Evolutionary conservation across 495 filamentous ascomycete species (phyloP).

Genomic region (Acidomyces sp.): DNA sequence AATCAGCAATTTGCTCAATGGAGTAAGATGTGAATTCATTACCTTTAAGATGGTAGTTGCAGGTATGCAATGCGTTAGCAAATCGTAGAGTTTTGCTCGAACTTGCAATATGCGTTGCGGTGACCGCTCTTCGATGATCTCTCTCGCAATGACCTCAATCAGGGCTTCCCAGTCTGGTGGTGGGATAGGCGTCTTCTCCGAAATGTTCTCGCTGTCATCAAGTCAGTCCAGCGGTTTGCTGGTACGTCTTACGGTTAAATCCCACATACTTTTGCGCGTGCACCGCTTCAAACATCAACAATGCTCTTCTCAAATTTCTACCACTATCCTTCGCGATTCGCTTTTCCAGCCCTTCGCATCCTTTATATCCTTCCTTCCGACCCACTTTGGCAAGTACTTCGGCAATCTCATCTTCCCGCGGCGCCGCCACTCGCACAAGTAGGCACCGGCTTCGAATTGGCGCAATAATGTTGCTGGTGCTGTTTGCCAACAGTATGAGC

Average conservation of each 20-base stretch:
- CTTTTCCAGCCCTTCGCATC: constrained; percentile 55
- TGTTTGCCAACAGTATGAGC: constrained; percentile 83
- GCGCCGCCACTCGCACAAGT: constrained; percentile 82
- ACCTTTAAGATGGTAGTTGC: constrained; percentile 84
- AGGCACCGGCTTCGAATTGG: constrained; percentile 83
- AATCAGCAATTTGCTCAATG: not conserved
- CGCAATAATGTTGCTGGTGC: constrained; percentile 92
- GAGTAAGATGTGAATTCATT: constrained; percentile 1
- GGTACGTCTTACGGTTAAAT: not conserved
- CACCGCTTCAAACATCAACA: constrained; percentile 92
- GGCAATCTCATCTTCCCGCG: constrained; percentile 72
- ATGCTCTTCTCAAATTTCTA: constrained; percentile 73
- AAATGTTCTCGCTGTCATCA: constrained; percentile 65
- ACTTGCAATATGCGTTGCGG: constrained; percentile 76
- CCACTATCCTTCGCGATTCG: constrained; percentile 86
- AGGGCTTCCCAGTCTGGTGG: constrained; percentile 94
- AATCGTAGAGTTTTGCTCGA: constrained; percentile 83
- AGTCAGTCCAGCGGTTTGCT: not conserved
- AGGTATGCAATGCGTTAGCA: constrained; percentile 93
- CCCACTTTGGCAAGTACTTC: constrained; percentile 61
- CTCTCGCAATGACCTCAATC: constrained; percentile 71
- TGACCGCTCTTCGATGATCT: constrained; percentile 83
- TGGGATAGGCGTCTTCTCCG: constrained; percentile 74
- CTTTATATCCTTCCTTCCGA: constrained; percentile 61
- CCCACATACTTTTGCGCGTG: constrained; percentile 80